Base-by-base conservation (phyloP, 495 filamentous ascomycete species). In the Chlorociboria aeruginascens region DNA sequence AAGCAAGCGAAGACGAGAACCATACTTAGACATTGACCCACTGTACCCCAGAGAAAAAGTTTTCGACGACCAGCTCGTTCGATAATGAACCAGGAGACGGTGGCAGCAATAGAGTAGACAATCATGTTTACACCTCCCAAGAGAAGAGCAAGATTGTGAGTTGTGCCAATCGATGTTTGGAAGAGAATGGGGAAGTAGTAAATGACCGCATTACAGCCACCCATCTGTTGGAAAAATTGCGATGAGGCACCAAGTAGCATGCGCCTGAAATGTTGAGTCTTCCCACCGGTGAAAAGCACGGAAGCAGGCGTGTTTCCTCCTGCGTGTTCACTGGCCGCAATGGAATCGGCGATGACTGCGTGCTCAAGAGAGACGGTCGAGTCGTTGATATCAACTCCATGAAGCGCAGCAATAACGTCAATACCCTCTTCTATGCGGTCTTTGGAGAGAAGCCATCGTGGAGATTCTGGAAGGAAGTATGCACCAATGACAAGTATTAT, bases 151-250 rank as follows among this genome's bases (percentile, higher is more conserved):
- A 88, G 70, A 45, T 74, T 72, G 51, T 80, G 72, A 0, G 58
- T 61, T 52, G 74, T 66, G 14, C 64, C 51, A 52, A 89, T 77
- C 14, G 77, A 79, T 9, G 71, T 60, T 64, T 87, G 61, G 65
- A 89, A 86, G 0, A 92, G 73, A 35, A 89, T 73, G 0, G 85
- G 83, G 51, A 84, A 83, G 65, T 83, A 89, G 70, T 92, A 92
- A 58, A 88, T 89, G 54, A 86, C 82, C 10, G 83, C 84, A 49
- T 89, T 89, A 64, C 82, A 86, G 9, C 79, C 78, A 45, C 77
- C 78, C 48, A 88, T 69, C 56, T 92, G 86, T 65, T 90, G 85
- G 72, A 89, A 83, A 56, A 90, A 73, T 70, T 84, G 70, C 49
- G 74, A 71, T 52, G 73, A 71, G 25, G 72, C 61, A 3, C 80